Evolutionary conservation across 1,284 basidiomycete species (phyloP).

Genomic region (Pascua guehoae): DNA sequence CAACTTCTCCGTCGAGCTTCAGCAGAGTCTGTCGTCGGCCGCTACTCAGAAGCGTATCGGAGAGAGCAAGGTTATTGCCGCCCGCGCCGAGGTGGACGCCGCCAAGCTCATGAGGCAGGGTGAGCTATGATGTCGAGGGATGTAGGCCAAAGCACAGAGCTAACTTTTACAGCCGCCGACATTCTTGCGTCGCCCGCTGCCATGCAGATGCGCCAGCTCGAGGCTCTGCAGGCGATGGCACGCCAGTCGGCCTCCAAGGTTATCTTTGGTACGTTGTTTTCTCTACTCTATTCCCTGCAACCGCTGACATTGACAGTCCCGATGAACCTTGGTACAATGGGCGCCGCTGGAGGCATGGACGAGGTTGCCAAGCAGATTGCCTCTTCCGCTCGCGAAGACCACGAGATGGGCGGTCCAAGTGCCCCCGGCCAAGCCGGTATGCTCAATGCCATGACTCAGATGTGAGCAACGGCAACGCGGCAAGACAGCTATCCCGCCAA

Average conservation of each 20-base stretch:
- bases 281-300: background rate
- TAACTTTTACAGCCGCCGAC: constrained; percentile 33
- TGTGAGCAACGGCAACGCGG: background rate
- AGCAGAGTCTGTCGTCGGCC: constrained; percentile 84
- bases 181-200: constrained; percentile 88
- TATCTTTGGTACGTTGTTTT: constrained; percentile 6
- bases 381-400: constrained; percentile 26
- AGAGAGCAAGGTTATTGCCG: constrained; percentile 90
- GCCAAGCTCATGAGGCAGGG: constrained; percentile 82
- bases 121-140: constrained; percentile 1
- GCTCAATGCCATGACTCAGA: background rate
- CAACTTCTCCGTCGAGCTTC: constrained; percentile 87
- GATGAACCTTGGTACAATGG: constrained; percentile 49
- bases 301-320: constrained; percentile 19
- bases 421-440: constrained; percentile 3
- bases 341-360: constrained; percentile 32
- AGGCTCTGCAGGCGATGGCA: constrained; percentile 70
- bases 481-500: no score
- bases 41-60: constrained; percentile 88
- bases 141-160: background rate
- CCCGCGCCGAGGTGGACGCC: constrained; percentile 89
- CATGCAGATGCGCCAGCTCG: constrained; percentile 95
- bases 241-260: constrained; percentile 62
- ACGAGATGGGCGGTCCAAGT: constrained; percentile 5
- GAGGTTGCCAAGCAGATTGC: constrained; percentile 38